Base-by-base conservation (phyloP, 495 filamentous ascomycete species). In the Aspergillus asperescens region DNA sequence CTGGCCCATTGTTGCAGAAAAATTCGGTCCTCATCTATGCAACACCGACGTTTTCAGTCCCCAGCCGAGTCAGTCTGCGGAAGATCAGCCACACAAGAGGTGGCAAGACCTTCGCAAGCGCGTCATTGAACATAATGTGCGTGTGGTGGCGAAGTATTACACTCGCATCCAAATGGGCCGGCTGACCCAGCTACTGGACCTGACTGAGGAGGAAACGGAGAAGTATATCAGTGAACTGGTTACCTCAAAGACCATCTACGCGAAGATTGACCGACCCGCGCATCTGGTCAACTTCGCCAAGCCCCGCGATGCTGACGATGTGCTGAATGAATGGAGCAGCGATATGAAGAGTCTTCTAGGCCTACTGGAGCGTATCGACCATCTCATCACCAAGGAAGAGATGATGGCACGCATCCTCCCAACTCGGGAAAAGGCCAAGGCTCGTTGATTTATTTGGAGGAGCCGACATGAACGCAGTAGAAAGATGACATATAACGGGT, bases 351-450 rank as follows among this genome's bases (percentile, higher is more conserved):
- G 85, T 64, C 74, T 98, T 55, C 76, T 98, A 50, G 94, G 90
- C 9, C 70, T 94, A 54, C 64, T 98, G 67, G 93, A 98, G 77
- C 78, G 93, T 39, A 92, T 98, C 56, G 93, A 97, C 69, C 93
- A 98, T 73, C 75, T 98, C 67, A 98, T 98, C 62, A 97, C 93
- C 47, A 98, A 97, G 82, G 94, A 97, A 77, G 94, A 97, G 79
- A 98, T 98, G 93, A 98, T 98, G 93, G 93, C 93, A 29, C 79
- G 91, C 44, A 97, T 97, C 55, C 83, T 89, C 67, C 89, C 86
- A 5, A 72, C 82, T 23, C 81, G 81, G 52, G 78, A 81, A 51
- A 77, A 76, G 65, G 68, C 64, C 64, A 75, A 74, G 62, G 73
- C 67, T 46, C 70, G 66, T 60, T 74, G 49, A 66, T 29, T 28